These are phyloP conservation scores for Pleurotus sapidus DNA, from an alignment of 768 basidiomycete genomes.

Conservation along the genomic window DNA sequence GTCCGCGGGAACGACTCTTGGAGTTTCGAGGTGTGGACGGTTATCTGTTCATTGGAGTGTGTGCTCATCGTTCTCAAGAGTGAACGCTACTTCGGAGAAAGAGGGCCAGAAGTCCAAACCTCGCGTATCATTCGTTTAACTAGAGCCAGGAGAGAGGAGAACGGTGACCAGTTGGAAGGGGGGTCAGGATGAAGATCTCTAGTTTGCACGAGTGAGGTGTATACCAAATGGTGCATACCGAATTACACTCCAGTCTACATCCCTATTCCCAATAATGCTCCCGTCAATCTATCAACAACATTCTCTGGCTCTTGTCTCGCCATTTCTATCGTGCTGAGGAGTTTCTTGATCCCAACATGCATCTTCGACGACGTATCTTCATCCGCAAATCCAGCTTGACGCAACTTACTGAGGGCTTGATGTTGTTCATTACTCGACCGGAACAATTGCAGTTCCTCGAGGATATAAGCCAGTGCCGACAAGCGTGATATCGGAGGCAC, in stretches of 20 bases:
- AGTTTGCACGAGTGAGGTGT: no score
- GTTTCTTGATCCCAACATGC: conserved; percentile 90
- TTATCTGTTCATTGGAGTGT: no score
- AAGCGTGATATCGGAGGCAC: conserved; percentile 81
- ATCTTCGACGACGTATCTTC: conserved; percentile 41
- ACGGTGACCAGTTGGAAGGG: no score
- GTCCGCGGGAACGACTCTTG: conserved; percentile 46
- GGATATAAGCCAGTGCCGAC: conserved; percentile 66
- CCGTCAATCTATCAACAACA: conserved; percentile 67
- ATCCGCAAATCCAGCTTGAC: conserved; percentile 70
- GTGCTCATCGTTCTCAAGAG: no score
- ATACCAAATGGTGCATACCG: no score
- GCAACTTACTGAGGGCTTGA: conserved; percentile 61
- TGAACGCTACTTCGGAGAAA: no score
- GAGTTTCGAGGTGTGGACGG: conserved; percentile 35
- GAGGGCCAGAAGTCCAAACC: no score
- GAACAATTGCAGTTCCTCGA: conserved; percentile 82
- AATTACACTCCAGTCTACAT: conserved; percentile 16
- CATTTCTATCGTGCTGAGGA: conserved; percentile 93
- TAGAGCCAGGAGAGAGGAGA: no score
- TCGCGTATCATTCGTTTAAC: no score
- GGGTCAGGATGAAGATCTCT: no score
- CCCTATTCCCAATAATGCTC: conserved; percentile 57
- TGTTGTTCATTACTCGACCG: conserved; percentile 47
- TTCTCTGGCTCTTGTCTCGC: conserved; percentile 92